Evolutionary conservation across 768 basidiomycete genomes (phyloP).

Genomic region (Tricholomella constricta): DNA sequence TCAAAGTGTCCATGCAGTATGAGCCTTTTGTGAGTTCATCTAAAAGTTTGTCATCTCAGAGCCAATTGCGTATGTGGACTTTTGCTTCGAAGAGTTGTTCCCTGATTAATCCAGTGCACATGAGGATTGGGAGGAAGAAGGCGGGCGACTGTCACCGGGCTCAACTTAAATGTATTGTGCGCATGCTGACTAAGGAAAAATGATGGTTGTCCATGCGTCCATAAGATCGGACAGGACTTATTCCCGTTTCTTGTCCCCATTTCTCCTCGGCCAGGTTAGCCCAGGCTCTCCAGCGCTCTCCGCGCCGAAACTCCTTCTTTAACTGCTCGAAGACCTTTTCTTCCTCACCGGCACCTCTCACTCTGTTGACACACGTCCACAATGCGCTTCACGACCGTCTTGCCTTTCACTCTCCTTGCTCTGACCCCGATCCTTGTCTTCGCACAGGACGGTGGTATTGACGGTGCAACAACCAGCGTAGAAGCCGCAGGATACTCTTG

Average conservation of each 20-base stretch:
- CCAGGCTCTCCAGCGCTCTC: background rate
- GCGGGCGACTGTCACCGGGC: too few species aligned
- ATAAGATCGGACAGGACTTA: constrained; percentile 2
- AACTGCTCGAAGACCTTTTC: background rate
- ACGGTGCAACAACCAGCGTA: constrained; percentile 52
- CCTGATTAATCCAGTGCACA: too few species aligned
- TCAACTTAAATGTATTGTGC: too few species aligned
- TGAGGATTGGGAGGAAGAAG: too few species aligned
- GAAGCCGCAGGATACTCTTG: constrained; percentile 71
- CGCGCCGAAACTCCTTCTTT: background rate
- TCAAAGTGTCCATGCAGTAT: too few species aligned
- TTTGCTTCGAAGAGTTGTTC: too few species aligned
- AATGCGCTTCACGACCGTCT: constrained; percentile 20
- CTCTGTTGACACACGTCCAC: background rate
- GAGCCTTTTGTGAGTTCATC: too few species aligned
- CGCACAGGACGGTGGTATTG: constrained; percentile 56
- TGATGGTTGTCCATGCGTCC: constrained; percentile 12
- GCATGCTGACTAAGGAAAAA: constrained; percentile 14
- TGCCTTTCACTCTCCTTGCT: constrained; percentile 25
- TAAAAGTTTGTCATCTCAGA: too few species aligned
- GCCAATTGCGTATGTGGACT: too few species aligned
- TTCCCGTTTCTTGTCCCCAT: background rate
- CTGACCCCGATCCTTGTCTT: constrained; percentile 37
- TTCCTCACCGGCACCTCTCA: background rate
- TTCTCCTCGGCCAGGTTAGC: constrained; percentile 1